A percentile compares a stretch with the other conserved stretches of the same genome.
Conservation (phyloP, 306 rosid species). For the Albizia julibrissin region DNA sequence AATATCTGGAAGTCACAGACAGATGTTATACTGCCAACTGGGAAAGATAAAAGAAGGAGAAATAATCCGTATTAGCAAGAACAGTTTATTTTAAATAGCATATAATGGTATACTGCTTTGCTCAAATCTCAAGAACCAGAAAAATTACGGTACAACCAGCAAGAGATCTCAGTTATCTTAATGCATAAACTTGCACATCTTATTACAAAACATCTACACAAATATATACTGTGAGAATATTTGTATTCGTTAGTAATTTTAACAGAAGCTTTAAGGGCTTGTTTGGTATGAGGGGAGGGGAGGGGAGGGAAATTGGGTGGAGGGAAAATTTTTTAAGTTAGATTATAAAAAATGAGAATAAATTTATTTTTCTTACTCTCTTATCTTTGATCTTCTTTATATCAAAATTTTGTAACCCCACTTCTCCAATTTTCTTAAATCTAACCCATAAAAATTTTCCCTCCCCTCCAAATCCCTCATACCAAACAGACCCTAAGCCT, state of each 20-base stretch:
- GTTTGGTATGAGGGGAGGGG: no score
- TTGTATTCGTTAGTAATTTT: not conserved
- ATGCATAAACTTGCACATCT: not conserved
- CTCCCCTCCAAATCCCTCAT: no score
- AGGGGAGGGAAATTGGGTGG: no score
- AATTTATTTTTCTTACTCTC: no score
- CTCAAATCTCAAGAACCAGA: not conserved
- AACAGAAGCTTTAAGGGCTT: conserved; percentile 31
- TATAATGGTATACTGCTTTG: not conserved
- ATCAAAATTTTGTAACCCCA: no score
- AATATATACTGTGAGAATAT: not conserved
- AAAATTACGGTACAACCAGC: not conserved
- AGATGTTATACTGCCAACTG: not conserved
- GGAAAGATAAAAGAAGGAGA: conserved; percentile 6
- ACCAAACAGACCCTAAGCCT: no score
- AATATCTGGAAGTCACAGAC: conserved; percentile 3
- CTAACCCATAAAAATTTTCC: no score
- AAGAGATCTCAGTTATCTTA: not conserved
- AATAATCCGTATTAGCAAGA: not conserved
- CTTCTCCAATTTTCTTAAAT: no score
- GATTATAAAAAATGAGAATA: no score
- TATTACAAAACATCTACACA: not conserved
- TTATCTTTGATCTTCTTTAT: no score
- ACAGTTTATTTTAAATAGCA: conserved; percentile 15
- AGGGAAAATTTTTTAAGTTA: no score